These are phyloP conservation scores for Microbotryum violaceum DNA, from an alignment of 1,284 basidiomycete genomes.

Conservation along the genomic window DNA sequence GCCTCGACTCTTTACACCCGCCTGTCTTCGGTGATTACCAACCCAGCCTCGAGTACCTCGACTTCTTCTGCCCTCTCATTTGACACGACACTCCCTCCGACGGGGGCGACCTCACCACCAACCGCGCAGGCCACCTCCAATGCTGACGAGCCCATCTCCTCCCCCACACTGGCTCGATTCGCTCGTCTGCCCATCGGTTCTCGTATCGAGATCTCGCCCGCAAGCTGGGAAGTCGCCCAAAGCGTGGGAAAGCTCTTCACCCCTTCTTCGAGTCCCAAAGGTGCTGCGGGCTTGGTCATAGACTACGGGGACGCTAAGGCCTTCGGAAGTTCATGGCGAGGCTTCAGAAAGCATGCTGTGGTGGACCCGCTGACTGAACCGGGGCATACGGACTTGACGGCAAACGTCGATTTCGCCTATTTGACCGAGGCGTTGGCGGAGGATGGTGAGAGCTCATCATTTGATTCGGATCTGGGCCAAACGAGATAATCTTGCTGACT, in stretches of 20 bases:
- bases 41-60: neutral
- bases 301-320: conserved; percentile 79
- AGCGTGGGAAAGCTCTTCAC: conserved; percentile 57
- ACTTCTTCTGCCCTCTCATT: conserved; percentile 8
- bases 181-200: conserved; percentile 56
- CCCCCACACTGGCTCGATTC: conserved; percentile 49
- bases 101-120: conserved; percentile 53
- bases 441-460: conserved; percentile 48
- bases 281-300: conserved; percentile 74
- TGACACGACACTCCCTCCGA: conserved; percentile 26
- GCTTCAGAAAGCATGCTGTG: conserved; percentile 78
- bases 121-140: conserved; percentile 59
- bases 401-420: conserved; percentile 91
- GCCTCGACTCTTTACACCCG: conserved; percentile 31
- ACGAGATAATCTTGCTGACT: neutral
- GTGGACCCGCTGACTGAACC: conserved; percentile 78
- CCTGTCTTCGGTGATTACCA: conserved; percentile 9
- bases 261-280: conserved; percentile 35
- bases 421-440: conserved; percentile 66
- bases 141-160: conserved; percentile 33
- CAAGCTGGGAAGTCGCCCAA: conserved; percentile 59
- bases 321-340: conserved; percentile 64
- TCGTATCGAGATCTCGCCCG: conserved; percentile 68
- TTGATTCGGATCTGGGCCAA: neutral
- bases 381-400: conserved; percentile 83